phyloP scores from a whole-genome alignment of 768 basidiomycete genomes.

The Infundibulicybe gibba region DNA sequence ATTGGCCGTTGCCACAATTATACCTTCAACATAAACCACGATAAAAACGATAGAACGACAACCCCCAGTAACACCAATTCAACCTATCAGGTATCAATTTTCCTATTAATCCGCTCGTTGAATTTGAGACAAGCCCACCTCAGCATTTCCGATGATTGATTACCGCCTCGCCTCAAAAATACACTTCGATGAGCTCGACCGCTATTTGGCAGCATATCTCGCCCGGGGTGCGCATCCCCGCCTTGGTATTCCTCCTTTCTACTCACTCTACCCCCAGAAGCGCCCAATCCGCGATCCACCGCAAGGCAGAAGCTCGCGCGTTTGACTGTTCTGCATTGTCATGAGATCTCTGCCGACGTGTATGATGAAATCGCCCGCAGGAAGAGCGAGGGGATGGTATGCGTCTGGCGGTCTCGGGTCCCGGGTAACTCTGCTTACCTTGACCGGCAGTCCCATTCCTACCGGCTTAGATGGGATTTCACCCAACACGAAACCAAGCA shows the following conservation, averaged over 20 bases:
- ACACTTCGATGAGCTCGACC: constrained; percentile 73
- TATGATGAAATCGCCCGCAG: constrained; percentile 93
- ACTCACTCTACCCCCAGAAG: constrained; percentile 38
- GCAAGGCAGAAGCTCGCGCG: constrained; percentile 92
- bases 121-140: too few species aligned
- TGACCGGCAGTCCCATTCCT: constrained; percentile 75
- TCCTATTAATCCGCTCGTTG: too few species aligned
- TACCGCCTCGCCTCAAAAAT: too few species aligned
- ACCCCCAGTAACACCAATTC: too few species aligned
- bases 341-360: constrained; percentile 96
- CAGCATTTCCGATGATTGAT: too few species aligned
- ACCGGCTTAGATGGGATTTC: constrained; percentile 89
- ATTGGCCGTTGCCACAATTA: too few species aligned
- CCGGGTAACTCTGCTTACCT: constrained; percentile 9
- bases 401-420: constrained; percentile 13
- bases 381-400: constrained; percentile 69
- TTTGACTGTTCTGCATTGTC: constrained; percentile 93
- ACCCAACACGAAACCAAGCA: constrained; percentile 99
- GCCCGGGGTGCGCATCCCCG: constrained; percentile 53
- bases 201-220: constrained; percentile 71
- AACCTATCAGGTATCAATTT: too few species aligned
- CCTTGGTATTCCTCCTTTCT: neutral
- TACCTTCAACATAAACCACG: too few species aligned
- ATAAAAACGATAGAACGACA: too few species aligned
- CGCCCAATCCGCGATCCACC: constrained; percentile 73